Evolutionary conservation across 805 yeast genomes (phyloP).

Genomic region (Phaffomyces thermotolerans): DNA sequence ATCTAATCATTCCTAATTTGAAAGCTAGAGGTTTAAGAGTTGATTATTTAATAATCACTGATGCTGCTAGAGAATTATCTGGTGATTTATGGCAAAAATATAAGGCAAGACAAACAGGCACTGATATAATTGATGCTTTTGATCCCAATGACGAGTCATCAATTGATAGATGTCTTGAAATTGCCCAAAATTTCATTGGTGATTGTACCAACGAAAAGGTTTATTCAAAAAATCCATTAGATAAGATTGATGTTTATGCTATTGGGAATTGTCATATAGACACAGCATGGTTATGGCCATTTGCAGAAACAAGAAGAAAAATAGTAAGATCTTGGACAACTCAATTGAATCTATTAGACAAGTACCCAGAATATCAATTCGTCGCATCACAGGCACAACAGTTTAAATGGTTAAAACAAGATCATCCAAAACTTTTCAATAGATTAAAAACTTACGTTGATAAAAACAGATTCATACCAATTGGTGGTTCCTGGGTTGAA

Average conservation of each 20-base stretch:
- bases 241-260: conserved; percentile 60
- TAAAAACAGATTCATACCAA: conserved; percentile 73
- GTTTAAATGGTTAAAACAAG: conserved; percentile 81
- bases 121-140: conserved; percentile 74
- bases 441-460: conserved; percentile 54
- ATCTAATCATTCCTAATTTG: conserved; percentile 71
- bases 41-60: conserved; percentile 86
- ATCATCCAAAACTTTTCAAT: conserved; percentile 75
- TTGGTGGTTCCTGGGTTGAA: conserved; percentile 98
- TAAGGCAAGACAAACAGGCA: conserved; percentile 74
- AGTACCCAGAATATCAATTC: conserved; percentile 88
- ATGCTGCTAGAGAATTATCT: conserved; percentile 82
- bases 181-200: conserved; percentile 64
- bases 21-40: conserved; percentile 70
- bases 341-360: conserved; percentile 75
- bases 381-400: conserved; percentile 97
- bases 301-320: conserved; percentile 90
- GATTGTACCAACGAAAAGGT: conserved; percentile 60
- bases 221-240: conserved; percentile 29
- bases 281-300: conserved; percentile 99
- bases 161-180: conserved; percentile 53
- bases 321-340: conserved; percentile 94
- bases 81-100: conserved; percentile 75
- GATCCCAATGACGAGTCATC: conserved; percentile 60
- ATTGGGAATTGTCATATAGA: conserved; percentile 96